Conservation (phyloP, 2,329 filamentous ascomycete genomes). For the Cladosporium halotolerans region DNA sequence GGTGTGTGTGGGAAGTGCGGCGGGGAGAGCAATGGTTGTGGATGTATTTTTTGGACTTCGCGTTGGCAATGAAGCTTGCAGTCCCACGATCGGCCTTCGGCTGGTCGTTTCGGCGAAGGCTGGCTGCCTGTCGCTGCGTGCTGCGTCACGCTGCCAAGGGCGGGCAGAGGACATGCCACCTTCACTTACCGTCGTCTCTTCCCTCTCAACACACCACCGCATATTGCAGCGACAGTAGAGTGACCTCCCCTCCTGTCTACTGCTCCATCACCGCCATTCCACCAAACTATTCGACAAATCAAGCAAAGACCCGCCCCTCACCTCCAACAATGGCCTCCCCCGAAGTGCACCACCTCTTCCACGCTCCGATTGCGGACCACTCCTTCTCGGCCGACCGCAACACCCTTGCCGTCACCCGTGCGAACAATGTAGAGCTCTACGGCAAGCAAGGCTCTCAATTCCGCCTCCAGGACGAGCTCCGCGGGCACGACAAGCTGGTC, state of each 20-base stretch:
- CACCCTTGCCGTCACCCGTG: constrained; percentile 83
- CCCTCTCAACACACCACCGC: neutral
- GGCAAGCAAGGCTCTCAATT: constrained; percentile 65
- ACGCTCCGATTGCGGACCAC: constrained; percentile 92
- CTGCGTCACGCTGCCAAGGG: constrained; percentile 11
- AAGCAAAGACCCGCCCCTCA: neutral
- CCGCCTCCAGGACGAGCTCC: constrained; percentile 82
- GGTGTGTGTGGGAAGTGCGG: neutral
- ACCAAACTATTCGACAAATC: neutral
- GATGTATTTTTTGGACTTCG: neutral
- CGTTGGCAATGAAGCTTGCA: constrained; percentile 1
- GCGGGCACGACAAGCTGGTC: constrained; percentile 94
- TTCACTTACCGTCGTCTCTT: neutral
- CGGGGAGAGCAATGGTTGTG: neutral
- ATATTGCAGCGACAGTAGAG: constrained; percentile 72
- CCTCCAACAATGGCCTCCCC: constrained; percentile 65
- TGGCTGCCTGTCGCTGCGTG: neutral
- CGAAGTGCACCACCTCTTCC: constrained; percentile 94
- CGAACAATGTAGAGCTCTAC: constrained; percentile 87
- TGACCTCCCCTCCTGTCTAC: constrained; percentile 69
- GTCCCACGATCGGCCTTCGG: too few relatives aligned
- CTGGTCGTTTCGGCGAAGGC: too few relatives aligned
- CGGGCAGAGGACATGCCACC: neutral
- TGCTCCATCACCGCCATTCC: neutral
- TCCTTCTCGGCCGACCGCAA: constrained; percentile 91